A percentile compares a stretch with the other conserved stretches of the same genome.
Conservation (phyloP, 2,329 filamentous ascomycete genomes). For the Pestalotiopsis sp. region DNA sequence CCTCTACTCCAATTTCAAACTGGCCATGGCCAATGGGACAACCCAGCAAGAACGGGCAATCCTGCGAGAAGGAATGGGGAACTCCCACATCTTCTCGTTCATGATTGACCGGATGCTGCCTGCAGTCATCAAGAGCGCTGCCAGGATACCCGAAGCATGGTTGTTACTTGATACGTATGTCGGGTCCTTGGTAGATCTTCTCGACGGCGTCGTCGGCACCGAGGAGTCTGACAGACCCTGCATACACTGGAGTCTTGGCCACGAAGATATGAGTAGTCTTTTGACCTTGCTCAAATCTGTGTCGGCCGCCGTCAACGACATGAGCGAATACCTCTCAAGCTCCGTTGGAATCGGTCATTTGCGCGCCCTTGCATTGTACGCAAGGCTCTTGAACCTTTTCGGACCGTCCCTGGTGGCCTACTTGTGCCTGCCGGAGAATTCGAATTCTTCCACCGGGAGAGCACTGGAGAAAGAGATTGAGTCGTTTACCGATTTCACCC, state of each 20-base stretch:
- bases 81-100: constrained; percentile 47
- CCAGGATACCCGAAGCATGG: constrained; percentile 41
- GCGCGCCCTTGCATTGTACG: constrained; percentile 24
- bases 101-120: constrained; percentile 57
- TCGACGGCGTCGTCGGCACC: constrained; percentile 27
- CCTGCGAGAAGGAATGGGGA: constrained; percentile 51
- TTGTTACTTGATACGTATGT: constrained; percentile 54
- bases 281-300: constrained; percentile 34
- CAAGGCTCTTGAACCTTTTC: constrained; percentile 29
- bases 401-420: constrained; percentile 30
- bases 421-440: constrained; percentile 25
- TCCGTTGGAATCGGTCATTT: constrained; percentile 27
- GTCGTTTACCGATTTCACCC: constrained; percentile 28
- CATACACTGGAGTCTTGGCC: constrained; percentile 40
- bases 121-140: constrained; percentile 46
- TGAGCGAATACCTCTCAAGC: constrained; percentile 21
- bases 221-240: constrained; percentile 20
- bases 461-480: constrained; percentile 21
- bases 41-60: constrained; percentile 50
- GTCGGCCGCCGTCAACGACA: constrained; percentile 28
- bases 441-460: constrained; percentile 17
- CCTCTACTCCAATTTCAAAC: constrained; percentile 60
- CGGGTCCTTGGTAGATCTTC: constrained; percentile 41
- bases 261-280: constrained; percentile 35
- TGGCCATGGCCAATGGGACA: constrained; percentile 51